These are phyloP conservation scores for Trichoderma asperellum DNA, from an alignment of 2,329 filamentous ascomycete genomes.

Conservation along the genomic window DNA sequence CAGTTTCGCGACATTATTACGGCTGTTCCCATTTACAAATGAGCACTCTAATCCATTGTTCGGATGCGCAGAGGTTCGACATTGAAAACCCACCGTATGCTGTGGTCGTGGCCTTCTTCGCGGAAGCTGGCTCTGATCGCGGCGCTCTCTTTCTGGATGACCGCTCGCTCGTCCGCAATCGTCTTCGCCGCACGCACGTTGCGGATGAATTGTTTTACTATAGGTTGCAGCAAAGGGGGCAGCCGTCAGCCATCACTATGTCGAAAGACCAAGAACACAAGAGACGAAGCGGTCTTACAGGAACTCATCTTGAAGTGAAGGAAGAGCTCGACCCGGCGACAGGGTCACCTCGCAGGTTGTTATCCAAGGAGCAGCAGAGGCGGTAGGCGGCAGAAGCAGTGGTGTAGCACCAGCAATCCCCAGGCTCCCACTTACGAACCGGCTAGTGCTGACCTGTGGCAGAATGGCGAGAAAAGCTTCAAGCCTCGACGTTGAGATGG, in stretches of 20 bases:
- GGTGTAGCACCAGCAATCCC: constrained; percentile 1
- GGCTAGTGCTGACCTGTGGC: constrained; percentile 13
- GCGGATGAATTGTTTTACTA: constrained; percentile 99
- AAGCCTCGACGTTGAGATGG: constrained; percentile 14
- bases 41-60: constrained; percentile 7
- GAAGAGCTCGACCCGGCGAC: constrained; percentile 39
- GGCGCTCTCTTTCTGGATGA: constrained; percentile 98
- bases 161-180: constrained; percentile 96
- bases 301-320: constrained; percentile 45
- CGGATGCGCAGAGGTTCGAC: not conserved
- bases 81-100: constrained; percentile 70
- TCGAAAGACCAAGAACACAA: constrained; percentile 9
- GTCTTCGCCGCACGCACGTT: constrained; percentile 98
- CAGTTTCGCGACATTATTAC: constrained; percentile 98
- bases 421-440: constrained; percentile 4
- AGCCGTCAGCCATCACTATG: constrained; percentile 17
- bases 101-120: constrained; percentile 92
- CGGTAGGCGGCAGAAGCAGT: constrained; percentile 23
- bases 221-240: constrained; percentile 12
- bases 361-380: constrained; percentile 32
- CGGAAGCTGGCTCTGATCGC: constrained; percentile 96
- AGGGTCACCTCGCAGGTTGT: constrained; percentile 39
- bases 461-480: not conserved
- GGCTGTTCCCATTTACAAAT: constrained; percentile 54
- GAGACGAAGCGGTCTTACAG: constrained; percentile 37